These are phyloP conservation scores for Metarhizium anisopliae DNA, from an alignment of 2,329 filamentous ascomycete genomes.

Conservation along the genomic window DNA sequence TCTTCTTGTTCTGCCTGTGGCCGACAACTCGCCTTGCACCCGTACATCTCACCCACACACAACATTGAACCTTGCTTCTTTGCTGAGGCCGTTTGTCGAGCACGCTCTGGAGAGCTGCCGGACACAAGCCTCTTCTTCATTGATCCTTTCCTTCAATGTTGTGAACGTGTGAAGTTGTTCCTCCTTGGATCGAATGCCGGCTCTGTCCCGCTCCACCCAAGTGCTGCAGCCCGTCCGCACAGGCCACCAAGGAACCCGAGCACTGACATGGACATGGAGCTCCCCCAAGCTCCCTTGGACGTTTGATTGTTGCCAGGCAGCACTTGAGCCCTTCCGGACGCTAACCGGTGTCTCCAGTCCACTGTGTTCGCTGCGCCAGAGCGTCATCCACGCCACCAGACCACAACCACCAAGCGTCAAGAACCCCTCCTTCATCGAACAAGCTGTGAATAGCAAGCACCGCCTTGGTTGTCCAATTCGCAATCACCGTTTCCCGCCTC, in stretches of 20 bases:
- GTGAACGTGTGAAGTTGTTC: no score
- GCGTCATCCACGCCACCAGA: neutral
- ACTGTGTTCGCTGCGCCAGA: neutral
- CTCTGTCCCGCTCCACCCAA: neutral
- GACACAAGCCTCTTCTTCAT: no score
- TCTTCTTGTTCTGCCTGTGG: no score
- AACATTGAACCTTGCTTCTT: no score
- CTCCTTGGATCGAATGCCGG: no score
- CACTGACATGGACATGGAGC: neutral
- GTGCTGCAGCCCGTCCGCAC: neutral
- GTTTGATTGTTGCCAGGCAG: neutral
- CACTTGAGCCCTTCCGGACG: neutral
- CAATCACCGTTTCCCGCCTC: neutral
- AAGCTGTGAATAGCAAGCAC: neutral
- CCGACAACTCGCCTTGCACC: no score
- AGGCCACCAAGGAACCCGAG: neutral
- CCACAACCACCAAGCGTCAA: neutral
- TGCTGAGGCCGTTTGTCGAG: no score
- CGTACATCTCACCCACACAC: no score
- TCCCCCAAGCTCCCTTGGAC: neutral
- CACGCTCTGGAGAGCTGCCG: no score
- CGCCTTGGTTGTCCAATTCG: neutral
- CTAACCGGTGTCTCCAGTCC: no score
- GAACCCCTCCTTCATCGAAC: neutral
- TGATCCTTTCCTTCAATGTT: no score